Percentiles rank a stretch among this genome's conserved stretches.
These are phyloP conservation scores for Xylona heveae DNA, from an alignment of 495 filamentous ascomycete species.

Conservation along the genomic window DNA sequence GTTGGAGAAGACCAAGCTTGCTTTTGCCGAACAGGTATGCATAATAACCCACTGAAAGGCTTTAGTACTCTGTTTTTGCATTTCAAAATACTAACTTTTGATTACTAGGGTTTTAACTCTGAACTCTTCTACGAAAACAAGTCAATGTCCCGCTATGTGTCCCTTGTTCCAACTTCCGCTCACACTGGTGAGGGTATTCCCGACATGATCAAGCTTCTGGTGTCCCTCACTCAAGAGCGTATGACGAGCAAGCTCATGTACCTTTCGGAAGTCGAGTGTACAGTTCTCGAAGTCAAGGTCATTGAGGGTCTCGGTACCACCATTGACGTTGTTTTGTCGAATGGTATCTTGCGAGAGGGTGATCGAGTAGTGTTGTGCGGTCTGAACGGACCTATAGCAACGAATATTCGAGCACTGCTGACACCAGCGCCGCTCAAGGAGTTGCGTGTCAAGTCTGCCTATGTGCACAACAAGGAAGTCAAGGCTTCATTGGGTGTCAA, in stretches of 20 bases:
- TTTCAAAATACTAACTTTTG: no score
- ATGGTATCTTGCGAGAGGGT: conserved; percentile 87
- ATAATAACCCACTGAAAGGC: not conserved
- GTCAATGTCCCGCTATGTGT: conserved; percentile 82
- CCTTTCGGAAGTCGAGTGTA: conserved; percentile 89
- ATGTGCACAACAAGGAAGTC: conserved; percentile 98
- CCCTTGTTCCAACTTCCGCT: conserved; percentile 87
- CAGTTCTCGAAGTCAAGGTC: conserved; percentile 95
- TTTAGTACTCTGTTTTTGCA: not conserved
- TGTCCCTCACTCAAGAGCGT: conserved; percentile 81
- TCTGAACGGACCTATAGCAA: conserved; percentile 80
- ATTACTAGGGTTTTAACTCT: conserved; percentile 76
- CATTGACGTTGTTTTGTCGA: conserved; percentile 92
- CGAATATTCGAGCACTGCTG: conserved; percentile 88
- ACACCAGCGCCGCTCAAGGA: conserved; percentile 92
- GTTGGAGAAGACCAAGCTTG: conserved; percentile 75
- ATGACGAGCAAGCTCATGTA: conserved; percentile 99
- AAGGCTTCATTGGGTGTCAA: conserved; percentile 98
- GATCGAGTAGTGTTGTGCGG: conserved; percentile 91
- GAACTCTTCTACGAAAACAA: conserved; percentile 96
- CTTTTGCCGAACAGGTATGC: conserved; percentile 45
- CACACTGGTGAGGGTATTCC: conserved; percentile 98
- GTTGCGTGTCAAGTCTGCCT: conserved; percentile 76
- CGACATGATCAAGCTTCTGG: conserved; percentile 93
- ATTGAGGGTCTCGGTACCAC: conserved; percentile 98